phyloP scores from a whole-genome alignment of 768 basidiomycete species.

The Xerocomellus amylosporus region DNA sequence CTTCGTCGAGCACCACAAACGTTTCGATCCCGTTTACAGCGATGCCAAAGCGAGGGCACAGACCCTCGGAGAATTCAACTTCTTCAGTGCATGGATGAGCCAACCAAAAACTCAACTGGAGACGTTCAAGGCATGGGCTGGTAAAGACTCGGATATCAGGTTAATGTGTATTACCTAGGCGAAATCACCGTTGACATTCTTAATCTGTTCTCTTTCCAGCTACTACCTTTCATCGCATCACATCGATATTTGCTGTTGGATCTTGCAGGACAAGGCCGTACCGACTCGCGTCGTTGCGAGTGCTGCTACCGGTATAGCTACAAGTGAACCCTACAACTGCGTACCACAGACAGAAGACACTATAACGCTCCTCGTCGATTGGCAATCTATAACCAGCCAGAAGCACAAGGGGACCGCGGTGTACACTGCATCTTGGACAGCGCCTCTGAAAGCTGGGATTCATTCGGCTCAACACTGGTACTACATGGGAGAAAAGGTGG shows the following conservation, averaged over 20 bases:
- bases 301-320: slow-evolving; percentile 89
- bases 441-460: slow-evolving; percentile 84
- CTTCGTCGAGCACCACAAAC: slow-evolving; percentile 94
- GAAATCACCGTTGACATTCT: neutral
- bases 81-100: slow-evolving; percentile 97
- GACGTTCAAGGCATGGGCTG: slow-evolving; percentile 95
- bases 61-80: slow-evolving; percentile 86
- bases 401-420: slow-evolving; percentile 83
- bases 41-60: slow-evolving; percentile 80
- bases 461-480: slow-evolving; percentile 93
- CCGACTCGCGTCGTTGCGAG: slow-evolving; percentile 88
- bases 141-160: slow-evolving; percentile 93
- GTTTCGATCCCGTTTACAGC: slow-evolving; percentile 90
- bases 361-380: slow-evolving; percentile 91
- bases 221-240: slow-evolving; percentile 96
- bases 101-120: slow-evolving; percentile 94
- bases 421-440: slow-evolving; percentile 94
- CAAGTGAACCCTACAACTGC: slow-evolving; percentile 84
- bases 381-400: slow-evolving; percentile 76
- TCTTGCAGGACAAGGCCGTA: slow-evolving; percentile 69
- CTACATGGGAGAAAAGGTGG: slow-evolving; percentile 89
- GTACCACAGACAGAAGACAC: slow-evolving; percentile 89
- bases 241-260: slow-evolving; percentile 87
- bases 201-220: slow-evolving; percentile 35
- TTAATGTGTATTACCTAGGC: slow-evolving; percentile 17